phyloP scores from a whole-genome alignment of 2,329 filamentous ascomycete species.

The Trichoderma koningii region DNA sequence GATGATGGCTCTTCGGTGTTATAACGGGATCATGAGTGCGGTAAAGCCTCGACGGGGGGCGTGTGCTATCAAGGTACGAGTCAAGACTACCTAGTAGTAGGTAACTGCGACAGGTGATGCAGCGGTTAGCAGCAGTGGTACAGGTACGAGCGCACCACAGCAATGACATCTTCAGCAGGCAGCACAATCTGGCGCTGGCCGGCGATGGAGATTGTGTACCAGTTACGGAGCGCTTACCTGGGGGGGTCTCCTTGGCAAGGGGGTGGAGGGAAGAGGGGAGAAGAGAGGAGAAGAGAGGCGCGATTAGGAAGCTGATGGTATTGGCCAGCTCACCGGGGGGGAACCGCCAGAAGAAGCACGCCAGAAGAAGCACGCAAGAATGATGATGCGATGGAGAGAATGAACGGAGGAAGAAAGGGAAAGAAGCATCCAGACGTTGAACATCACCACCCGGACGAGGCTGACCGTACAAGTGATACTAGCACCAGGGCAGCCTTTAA shows the following conservation, averaged over 20 bases:
- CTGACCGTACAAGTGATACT: neutral
- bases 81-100: neutral
- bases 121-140: neutral
- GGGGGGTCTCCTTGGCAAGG: neutral
- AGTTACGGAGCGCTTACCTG: neutral
- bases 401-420: no score
- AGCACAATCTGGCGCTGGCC: neutral
- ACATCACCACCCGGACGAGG: neutral
- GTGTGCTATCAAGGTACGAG: conserved; percentile 17
- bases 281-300: no score
- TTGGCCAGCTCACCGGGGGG: no score
- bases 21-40: conserved; percentile 6
- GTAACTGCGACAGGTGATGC: neutral
- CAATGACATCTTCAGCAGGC: no score
- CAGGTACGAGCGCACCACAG: no score
- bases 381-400: no score
- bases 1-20: neutral
- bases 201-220: neutral
- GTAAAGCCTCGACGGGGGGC: conserved; percentile 20
- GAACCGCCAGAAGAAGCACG: no score
- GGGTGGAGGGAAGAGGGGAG: neutral
- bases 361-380: no score
- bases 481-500: no score
- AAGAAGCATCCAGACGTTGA: no score
- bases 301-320: no score